Evolutionary conservation across 257 asterid genomes (phyloP).

Genomic region (Nicotiana obtusifolia): DNA sequence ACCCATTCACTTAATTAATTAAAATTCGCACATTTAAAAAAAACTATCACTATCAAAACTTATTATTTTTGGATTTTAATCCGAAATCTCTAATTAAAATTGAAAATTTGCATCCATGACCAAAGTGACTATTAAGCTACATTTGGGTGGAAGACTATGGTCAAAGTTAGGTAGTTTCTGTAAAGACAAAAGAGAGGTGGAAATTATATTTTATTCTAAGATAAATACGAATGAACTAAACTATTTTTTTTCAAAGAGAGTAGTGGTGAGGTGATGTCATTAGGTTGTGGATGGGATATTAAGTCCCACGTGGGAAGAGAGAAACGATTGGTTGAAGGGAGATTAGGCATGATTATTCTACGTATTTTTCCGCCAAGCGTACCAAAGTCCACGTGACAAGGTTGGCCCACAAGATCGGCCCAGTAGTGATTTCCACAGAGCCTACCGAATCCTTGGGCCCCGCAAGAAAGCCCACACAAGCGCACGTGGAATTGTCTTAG

Average conservation of each 20-base stretch:
- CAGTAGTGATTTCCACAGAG: too few species aligned
- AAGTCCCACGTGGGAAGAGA: slow-evolving; percentile 69
- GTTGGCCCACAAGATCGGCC: neutral
- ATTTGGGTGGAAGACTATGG: neutral
- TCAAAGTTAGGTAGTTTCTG: neutral
- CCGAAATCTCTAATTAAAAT: too few species aligned
- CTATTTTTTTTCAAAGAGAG: neutral
- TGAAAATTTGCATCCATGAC: too few species aligned
- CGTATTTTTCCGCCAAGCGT: neutral
- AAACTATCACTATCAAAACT: too few species aligned
- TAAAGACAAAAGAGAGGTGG: neutral
- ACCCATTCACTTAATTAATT: too few species aligned
- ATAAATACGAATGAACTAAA: neutral
- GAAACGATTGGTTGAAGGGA: slow-evolving; percentile 56
- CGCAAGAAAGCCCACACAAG: neutral
- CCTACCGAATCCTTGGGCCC: neutral
- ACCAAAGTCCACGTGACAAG: neutral
- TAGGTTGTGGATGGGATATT: slow-evolving; percentile 20
- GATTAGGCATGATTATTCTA: slow-evolving; percentile 48
- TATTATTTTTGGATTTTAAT: too few species aligned
- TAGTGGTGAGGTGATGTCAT: slow-evolving; percentile 14
- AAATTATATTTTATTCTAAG: neutral
- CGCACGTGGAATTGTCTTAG: neutral
- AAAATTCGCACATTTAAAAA: too few species aligned
- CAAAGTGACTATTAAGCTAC: neutral